phyloP scores from a whole-genome alignment of 140 eudicot species.

The Oenanthe javanica region DNA sequence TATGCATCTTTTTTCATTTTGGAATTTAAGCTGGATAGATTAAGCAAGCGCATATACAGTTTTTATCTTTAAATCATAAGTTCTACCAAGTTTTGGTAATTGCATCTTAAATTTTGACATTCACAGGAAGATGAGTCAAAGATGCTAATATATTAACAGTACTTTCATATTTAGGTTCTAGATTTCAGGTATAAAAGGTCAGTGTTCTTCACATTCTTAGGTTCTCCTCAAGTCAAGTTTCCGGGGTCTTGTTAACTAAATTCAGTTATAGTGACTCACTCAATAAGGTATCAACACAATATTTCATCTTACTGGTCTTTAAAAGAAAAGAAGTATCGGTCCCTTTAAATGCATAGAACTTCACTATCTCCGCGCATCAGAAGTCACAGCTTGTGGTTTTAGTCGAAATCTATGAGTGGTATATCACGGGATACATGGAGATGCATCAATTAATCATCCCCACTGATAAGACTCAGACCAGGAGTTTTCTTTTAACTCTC shows the following conservation, averaged over 20 bases:
- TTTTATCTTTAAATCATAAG: background rate
- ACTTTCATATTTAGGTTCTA: no score
- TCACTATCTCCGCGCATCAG: background rate
- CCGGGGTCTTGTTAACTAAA: background rate
- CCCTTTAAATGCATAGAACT: background rate
- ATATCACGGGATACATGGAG: background rate
- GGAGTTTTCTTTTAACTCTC: conserved; percentile 63
- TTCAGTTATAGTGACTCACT: background rate
- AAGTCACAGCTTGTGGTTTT: background rate
- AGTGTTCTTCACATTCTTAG: background rate
- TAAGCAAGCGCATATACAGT: background rate
- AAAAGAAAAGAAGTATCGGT: background rate
- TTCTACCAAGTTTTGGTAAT: background rate
- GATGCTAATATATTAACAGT: background rate
- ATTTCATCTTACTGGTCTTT: background rate
- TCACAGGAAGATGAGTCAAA: background rate
- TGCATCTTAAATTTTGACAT: background rate
- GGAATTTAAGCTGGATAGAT: background rate
- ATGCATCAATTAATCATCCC: conserved; percentile 17
- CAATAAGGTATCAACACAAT: background rate
- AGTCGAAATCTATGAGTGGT: background rate
- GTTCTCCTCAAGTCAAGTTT: background rate
- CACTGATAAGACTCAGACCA: conserved; percentile 59
- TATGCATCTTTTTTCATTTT: background rate
- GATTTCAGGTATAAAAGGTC: background rate